Percentiles rank a stretch among this genome's conserved stretches.
These are phyloP conservation scores for Phytophthora tentaculata DNA, from an alignment of 352 stramenopile species.

Conservation along the genomic window DNA sequence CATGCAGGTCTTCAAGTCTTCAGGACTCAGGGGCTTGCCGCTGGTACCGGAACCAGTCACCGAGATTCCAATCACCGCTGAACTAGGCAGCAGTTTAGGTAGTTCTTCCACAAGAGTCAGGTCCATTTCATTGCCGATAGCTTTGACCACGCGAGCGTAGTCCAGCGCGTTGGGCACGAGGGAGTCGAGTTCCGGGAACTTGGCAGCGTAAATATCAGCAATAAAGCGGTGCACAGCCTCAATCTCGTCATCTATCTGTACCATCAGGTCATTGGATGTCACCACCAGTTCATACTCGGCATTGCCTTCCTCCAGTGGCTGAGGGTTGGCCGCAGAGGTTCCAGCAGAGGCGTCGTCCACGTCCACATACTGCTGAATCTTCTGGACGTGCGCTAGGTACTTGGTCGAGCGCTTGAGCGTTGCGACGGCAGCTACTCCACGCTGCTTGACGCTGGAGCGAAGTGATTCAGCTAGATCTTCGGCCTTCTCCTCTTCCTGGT, in stretches of 20 bases:
- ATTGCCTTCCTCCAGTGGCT: constrained; percentile 65
- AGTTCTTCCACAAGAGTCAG: constrained; percentile 90
- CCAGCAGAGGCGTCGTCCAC: constrained; percentile 33
- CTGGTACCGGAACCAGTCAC: constrained; percentile 93
- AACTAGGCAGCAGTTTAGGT: constrained; percentile 90
- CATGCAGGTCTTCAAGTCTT: constrained; percentile 81
- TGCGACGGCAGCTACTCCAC: constrained; percentile 62
- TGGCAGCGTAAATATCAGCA: constrained; percentile 90
- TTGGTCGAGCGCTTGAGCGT: constrained; percentile 76
- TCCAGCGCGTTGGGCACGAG: constrained; percentile 92
- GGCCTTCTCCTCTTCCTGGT: constrained; percentile 26
- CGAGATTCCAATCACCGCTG: constrained; percentile 95
- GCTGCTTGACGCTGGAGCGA: constrained; percentile 50
- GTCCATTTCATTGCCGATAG: constrained; percentile 95
- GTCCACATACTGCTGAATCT: constrained; percentile 63
- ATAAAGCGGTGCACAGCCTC: constrained; percentile 91
- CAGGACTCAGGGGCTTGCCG: constrained; percentile 74
- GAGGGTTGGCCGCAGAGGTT: constrained; percentile 30
- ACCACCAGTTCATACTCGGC: constrained; percentile 87
- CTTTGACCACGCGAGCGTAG: constrained; percentile 93
- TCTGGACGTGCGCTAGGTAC: constrained; percentile 76
- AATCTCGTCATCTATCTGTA: constrained; percentile 95
- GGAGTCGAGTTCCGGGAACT: constrained; percentile 96
- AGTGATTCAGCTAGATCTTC: constrained; percentile 51
- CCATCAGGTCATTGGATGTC: constrained; percentile 93